Percentiles rank a stretch among this genome's conserved stretches.
phyloP scores from a whole-genome alignment of 257 asterid species.

The Jacaranda mimosifolia region DNA sequence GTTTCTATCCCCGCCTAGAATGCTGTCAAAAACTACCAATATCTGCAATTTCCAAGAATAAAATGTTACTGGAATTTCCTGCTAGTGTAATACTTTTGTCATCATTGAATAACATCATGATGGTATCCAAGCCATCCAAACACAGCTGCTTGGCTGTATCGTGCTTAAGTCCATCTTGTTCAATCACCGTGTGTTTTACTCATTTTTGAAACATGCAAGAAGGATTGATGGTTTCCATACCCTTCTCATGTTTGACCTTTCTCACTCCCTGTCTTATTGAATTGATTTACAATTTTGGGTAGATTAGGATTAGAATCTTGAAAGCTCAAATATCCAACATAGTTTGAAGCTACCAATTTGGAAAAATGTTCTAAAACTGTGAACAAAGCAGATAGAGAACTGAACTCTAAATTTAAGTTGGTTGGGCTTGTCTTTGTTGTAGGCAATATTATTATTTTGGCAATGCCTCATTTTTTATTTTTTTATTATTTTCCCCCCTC shows the following conservation, averaged over 20 bases:
- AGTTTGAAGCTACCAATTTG: neutral
- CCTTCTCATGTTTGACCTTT: slow-evolving; percentile 32
- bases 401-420: slow-evolving; percentile 10
- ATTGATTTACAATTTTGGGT: slow-evolving; percentile 19
- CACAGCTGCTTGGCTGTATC: slow-evolving; percentile 18
- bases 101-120: neutral
- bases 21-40: slow-evolving; percentile 11
- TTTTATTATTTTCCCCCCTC: too few relatives aligned
- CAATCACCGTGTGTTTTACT: neutral
- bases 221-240: neutral
- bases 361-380: slow-evolving; percentile 1
- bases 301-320: slow-evolving; percentile 12
- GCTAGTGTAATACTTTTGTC: neutral
- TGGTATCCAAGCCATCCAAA: too few relatives aligned
- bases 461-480: neutral
- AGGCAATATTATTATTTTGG: slow-evolving; percentile 5
- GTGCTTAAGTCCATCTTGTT: slow-evolving; percentile 11
- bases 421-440: neutral
- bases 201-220: slow-evolving; percentile 7
- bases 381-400: slow-evolving; percentile 12
- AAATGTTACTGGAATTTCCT: neutral
- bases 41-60: neutral
- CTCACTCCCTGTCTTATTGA: slow-evolving; percentile 11
- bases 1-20: neutral
- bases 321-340: neutral